Conservation (phyloP, 805 yeast genomes). For the Scheffersomyces amazonensis region DNA sequence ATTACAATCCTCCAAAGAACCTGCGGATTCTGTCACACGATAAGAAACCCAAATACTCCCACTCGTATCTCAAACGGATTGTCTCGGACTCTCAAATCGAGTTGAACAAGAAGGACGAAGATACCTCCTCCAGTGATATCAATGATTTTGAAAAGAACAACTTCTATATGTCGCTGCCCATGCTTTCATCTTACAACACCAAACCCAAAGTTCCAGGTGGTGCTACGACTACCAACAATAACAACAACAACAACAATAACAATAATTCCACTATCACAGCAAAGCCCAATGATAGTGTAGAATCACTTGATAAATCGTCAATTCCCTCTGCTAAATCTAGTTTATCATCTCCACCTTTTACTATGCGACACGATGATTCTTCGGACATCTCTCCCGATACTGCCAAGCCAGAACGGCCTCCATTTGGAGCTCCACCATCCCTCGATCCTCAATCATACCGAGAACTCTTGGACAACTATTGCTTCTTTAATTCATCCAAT, state of each 20-base stretch:
- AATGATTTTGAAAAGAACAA: slow-evolving; percentile 32
- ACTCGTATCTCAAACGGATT: slow-evolving; percentile 32
- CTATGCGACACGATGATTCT: neutral
- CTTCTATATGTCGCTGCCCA: slow-evolving; percentile 35
- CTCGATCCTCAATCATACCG: slow-evolving; percentile 51
- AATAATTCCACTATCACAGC: neutral
- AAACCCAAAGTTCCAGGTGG: too few species aligned
- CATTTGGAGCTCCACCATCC: neutral
- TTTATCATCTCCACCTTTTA: neutral
- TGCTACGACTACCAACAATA: neutral
- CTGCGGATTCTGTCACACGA: slow-evolving; percentile 15
- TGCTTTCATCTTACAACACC: slow-evolving; percentile 22
- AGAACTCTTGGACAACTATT: slow-evolving; percentile 56
- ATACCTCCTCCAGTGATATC: slow-evolving; percentile 17
- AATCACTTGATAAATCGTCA: neutral
- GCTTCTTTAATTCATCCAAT: slow-evolving; percentile 45
- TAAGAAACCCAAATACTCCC: slow-evolving; percentile 36
- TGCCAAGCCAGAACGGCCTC: neutral
- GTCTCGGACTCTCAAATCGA: slow-evolving; percentile 24
- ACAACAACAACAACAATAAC: neutral
- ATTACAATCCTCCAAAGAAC: neutral
- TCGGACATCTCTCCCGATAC: neutral
- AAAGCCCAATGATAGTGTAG: neutral
- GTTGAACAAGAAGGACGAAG: slow-evolving; percentile 4
- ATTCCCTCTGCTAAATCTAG: neutral